Conservation (phyloP, 1,284 basidiomycete genomes). For the Farysia itapuensis region DNA sequence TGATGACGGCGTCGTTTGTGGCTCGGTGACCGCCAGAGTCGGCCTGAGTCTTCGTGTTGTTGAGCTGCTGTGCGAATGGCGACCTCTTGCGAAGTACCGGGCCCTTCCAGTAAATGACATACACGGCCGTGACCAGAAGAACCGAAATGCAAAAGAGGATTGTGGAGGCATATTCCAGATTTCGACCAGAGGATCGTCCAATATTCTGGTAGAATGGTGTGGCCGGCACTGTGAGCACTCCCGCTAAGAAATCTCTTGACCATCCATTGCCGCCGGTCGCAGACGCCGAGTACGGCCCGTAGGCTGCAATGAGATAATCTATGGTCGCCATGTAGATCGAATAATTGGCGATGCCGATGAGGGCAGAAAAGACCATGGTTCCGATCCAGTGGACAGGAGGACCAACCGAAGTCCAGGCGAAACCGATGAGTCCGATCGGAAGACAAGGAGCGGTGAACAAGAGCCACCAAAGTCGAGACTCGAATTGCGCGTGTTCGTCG, state of each 20-base stretch:
- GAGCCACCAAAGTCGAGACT: slow-evolving; percentile 60
- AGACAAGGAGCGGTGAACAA: slow-evolving; percentile 60
- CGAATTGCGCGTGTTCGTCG: slow-evolving; percentile 55
- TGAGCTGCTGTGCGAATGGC: slow-evolving; percentile 25
- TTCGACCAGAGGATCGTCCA: slow-evolving; percentile 49
- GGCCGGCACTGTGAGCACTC: slow-evolving; percentile 61
- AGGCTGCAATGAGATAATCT: slow-evolving; percentile 62
- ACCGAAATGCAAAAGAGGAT: slow-evolving; percentile 61
- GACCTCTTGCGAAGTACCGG: slow-evolving; percentile 31
- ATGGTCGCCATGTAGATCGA: slow-evolving; percentile 59
- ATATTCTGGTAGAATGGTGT: slow-evolving; percentile 61
- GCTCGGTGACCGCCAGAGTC: neutral
- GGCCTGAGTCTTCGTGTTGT: slow-evolving; percentile 8
- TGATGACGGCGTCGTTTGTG: slow-evolving; percentile 4
- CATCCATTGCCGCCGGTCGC: slow-evolving; percentile 60
- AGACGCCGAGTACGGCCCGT: slow-evolving; percentile 62
- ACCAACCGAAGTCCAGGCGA: slow-evolving; percentile 62
- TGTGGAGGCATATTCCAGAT: slow-evolving; percentile 60
- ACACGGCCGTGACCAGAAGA: slow-evolving; percentile 61
- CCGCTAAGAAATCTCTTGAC: slow-evolving; percentile 60
- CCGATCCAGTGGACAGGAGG: slow-evolving; percentile 62
- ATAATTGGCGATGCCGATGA: slow-evolving; percentile 61
- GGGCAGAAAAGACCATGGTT: slow-evolving; percentile 60
- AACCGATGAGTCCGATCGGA: slow-evolving; percentile 61
- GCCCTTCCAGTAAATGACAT: slow-evolving; percentile 62